These are phyloP conservation scores for Cytospora paraplurivora DNA, from an alignment of 2,329 filamentous ascomycete genomes.

Conservation along the genomic window DNA sequence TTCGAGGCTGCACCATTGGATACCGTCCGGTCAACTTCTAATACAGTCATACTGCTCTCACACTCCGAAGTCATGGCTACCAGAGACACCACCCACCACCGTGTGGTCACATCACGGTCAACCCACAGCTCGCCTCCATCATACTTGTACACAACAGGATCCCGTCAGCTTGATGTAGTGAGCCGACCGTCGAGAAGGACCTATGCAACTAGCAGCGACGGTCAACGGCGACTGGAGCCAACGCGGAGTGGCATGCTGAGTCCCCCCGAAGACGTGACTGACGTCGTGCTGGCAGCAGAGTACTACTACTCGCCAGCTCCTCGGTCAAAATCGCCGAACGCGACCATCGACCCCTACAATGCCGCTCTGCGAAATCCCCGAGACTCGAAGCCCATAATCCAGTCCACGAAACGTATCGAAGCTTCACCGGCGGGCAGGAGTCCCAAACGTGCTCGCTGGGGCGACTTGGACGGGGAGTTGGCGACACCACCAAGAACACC, in stretches of 20 bases:
- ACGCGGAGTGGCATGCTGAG: neutral
- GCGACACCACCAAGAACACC: conserved; percentile 21
- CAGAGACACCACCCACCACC: neutral
- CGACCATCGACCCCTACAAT: neutral
- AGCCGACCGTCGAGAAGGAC: conserved; percentile 3
- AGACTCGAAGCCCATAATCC: neutral
- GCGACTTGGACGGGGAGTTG: conserved; percentile 4
- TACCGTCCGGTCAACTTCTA: neutral
- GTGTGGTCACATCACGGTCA: conserved; percentile 9
- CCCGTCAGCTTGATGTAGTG: neutral
- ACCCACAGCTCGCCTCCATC: neutral
- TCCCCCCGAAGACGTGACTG: conserved; percentile 18
- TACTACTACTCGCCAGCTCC: conserved; percentile 7
- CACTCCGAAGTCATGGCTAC: neutral
- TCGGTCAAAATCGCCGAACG: neutral
- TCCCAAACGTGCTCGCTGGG: neutral
- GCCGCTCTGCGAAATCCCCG: neutral
- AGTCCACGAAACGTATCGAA: neutral
- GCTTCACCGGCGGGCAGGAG: neutral
- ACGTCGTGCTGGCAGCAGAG: conserved; percentile 14
- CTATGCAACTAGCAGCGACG: neutral
- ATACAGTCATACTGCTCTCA: neutral
- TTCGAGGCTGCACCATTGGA: neutral
- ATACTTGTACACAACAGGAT: neutral
- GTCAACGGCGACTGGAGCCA: neutral